Evolutionary conservation across 176 grass and related monocot species (phyloP).

Genomic region (Zoysia japonica): DNA sequence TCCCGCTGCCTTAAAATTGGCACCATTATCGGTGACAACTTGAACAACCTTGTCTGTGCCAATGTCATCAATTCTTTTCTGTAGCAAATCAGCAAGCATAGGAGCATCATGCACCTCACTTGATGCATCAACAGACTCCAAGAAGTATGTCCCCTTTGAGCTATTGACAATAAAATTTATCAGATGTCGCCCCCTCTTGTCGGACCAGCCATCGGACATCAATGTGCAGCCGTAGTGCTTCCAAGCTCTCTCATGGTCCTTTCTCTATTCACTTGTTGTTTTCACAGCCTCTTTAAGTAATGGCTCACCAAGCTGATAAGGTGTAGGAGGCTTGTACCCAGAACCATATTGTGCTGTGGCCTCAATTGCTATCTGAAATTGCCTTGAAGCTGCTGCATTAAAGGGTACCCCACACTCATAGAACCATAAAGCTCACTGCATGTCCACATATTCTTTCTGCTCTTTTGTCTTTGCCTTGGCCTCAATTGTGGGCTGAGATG

Average conservation of each 20-base stretch:
- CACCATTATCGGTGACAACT: not conserved
- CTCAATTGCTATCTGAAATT: not conserved
- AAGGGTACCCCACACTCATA: not conserved
- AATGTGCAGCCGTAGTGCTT: not conserved
- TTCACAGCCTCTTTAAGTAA: not conserved
- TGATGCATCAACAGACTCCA: constrained; percentile 5
- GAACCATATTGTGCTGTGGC: not conserved
- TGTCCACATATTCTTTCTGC: too few relatives aligned
- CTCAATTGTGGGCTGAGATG: too few relatives aligned
- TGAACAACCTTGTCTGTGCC: not conserved
- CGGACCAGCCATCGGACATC: not conserved
- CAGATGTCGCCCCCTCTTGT: not conserved
- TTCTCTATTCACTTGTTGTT: not conserved
- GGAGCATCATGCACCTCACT: not conserved
- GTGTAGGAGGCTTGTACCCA: not conserved
- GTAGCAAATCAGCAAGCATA: not conserved
- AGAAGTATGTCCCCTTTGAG: not conserved
- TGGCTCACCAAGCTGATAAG: not conserved
- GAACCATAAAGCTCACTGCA: too few relatives aligned
- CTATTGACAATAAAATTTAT: not conserved
- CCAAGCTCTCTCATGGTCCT: not conserved
- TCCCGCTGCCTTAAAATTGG: not conserved
- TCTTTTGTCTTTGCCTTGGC: too few relatives aligned
- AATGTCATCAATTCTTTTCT: not conserved
- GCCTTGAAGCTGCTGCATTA: not conserved